Evolutionary conservation across 441 rosid genomes (phyloP), one percentile per base, ranked within the genome.

Genomic region (Theobroma grandiflorum): DNA sequence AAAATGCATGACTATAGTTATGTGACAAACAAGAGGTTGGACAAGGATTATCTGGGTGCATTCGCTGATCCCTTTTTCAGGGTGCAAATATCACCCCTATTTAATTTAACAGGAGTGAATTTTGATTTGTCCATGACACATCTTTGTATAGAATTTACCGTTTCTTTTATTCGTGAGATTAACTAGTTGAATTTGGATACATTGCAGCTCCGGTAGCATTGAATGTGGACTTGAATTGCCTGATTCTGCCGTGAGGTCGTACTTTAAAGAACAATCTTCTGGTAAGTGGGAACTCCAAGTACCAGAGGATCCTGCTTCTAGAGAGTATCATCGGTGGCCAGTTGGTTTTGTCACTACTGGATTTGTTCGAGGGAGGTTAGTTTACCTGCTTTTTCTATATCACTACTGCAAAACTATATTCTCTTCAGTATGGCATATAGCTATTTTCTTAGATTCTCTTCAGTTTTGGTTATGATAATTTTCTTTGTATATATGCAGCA

Each of bases 261-360:
- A 91, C 87, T 93, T 96, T 77, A 84, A 79, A 82, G 93, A 91
- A 84, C 85, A 86, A 75, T 52, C 82, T 75, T 76, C 83, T 55
- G 95, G 98, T 63, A 72, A 82, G 49, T 92, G 98, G 99, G 92
- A 91, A 83, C 90, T 91, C 74, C 87, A 86, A 58, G 73, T 89
- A 80, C 83, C 96, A 37, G 87, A 85, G 78, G 95, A 91, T 64
- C 76, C 83, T 64, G 79, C 81, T 63, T 71, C 84, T 42, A 78
- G 73, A 69, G 87, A 88, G 80, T 84, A 89, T 78, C 86, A 85
- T 76, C 80, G 95, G 74, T 91, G 89, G 90, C 96, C 98, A 40
- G 85, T 96, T 16, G 99, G 99, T 77, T 96, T 96, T 78, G 89
- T 93, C 38, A 92, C 98, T 16, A 85, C 97, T 49, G 98, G 98